Base-by-base conservation (phyloP, 2,329 filamentous ascomycete species). In the Colletotrichum abscissum region DNA sequence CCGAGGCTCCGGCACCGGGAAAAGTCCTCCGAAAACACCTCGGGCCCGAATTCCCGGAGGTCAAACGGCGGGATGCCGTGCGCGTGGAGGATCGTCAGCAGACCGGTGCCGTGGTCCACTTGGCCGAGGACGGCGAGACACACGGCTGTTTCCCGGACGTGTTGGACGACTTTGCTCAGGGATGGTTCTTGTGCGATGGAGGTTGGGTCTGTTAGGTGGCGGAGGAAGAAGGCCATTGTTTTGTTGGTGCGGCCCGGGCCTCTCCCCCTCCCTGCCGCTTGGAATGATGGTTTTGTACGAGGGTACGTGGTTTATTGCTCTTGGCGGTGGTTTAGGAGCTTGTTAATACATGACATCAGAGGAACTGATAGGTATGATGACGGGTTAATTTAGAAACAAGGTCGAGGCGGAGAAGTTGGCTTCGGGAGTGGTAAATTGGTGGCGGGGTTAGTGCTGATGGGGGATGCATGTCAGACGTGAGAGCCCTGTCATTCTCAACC, bases 211-310 rank as follows among this genome's bases (percentile, higher is more conserved):
- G 26, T 56, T 16, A 71, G 55, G 63, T 71, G 35, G 8, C 55
- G 63, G 26, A 24, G 58, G 54, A 70, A 70, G 62, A 58, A 67
- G 62, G 49, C 33, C n/a, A 66, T 67, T 8, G 38, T 42, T 16
- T 35, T 35, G 38, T 19, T 42, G 38, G 5, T 3, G 38, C 38
- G 16, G 38, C 38, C 16, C 38, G 38, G 38, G 6, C 38, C 16
- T 42, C 38, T 7, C 3, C 38, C 38, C 38, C 38, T 42, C 38
- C 38, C 35, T 42, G 33, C 33, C 38, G 38, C 7, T 42, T 19
- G 5, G 1, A 6, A 42, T 19, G 14, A 19, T 3, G 14, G 33
- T 35, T 42, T 19, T 1, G 1, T 42, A 42, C 5, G 16, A 42
- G 38, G 6, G 6, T 2, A 42, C 3, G 6, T 14, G 24, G 3